Conservation (phyloP, 768 basidiomycete genomes). For the Calocybe indica region DNA sequence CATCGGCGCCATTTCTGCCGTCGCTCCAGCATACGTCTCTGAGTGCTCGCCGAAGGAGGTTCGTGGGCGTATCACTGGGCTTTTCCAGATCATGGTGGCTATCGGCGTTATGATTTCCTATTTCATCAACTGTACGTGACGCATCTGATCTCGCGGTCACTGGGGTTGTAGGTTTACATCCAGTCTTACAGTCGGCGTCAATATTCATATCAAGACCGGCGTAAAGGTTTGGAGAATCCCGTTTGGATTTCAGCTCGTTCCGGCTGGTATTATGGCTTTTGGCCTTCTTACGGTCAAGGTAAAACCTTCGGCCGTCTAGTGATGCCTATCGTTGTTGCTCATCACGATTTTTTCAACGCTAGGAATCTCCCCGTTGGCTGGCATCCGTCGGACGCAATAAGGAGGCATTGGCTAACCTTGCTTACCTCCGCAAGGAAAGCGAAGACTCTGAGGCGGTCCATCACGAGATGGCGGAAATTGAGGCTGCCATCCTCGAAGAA, state of each 20-base stretch:
- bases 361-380: constrained; percentile 77
- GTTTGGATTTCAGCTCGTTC: constrained; percentile 71
- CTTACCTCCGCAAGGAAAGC: constrained; percentile 51
- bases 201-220: constrained; percentile 41
- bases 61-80: constrained; percentile 77
- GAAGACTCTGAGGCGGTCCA: constrained; percentile 38
- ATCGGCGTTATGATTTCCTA: constrained; percentile 83
- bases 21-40: constrained; percentile 80
- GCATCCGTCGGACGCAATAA: constrained; percentile 53
- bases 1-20: constrained; percentile 77
- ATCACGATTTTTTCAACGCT: not conserved
- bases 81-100: constrained; percentile 85
- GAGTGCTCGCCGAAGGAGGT: constrained; percentile 87
- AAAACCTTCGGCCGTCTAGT: not conserved
- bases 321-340: constrained; percentile 12
- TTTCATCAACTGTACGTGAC: constrained; percentile 63
- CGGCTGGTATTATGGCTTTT: constrained; percentile 61
- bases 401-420: constrained; percentile 54
- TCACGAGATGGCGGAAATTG: constrained; percentile 72
- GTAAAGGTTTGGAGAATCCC: constrained; percentile 63
- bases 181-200: constrained; percentile 44
- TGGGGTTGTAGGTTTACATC: not conserved
- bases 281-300: constrained; percentile 66
- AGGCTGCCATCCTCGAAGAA: constrained; percentile 75
- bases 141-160: constrained; percentile 2